Evolutionary conservation across 768 basidiomycete species (phyloP).

Genomic region (Candolleomyces efflorescens): DNA sequence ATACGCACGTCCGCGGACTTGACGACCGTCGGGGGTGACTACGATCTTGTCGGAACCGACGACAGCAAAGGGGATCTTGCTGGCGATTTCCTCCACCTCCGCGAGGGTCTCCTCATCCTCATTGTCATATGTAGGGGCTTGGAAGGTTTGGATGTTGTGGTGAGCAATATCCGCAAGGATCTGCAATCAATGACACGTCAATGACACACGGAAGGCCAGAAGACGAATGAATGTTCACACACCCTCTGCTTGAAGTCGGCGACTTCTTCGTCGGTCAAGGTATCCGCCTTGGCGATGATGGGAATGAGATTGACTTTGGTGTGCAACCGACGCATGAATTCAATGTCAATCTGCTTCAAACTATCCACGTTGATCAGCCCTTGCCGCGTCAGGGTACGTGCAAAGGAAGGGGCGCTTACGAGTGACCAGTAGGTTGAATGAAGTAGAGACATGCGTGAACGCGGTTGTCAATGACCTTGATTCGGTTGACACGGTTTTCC

Average conservation of each 20-base stretch:
- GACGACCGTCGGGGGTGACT: conserved; percentile 78
- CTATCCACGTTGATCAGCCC: conserved; percentile 34
- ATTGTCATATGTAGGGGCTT: conserved; percentile 95
- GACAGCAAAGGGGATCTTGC: conserved; percentile 98
- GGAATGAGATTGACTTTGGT: conserved; percentile 98
- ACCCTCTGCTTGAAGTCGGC: conserved; percentile 90
- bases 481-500: conserved; percentile 96
- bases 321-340: conserved; percentile 97
- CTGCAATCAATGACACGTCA: conserved; percentile 32
- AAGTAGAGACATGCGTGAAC: conserved; percentile 99
- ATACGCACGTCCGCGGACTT: conserved; percentile 92
- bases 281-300: conserved; percentile 97
- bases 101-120: conserved; percentile 98
- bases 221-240: conserved; percentile 18
- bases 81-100: conserved; percentile 95
- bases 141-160: conserved; percentile 97
- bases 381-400: background rate
- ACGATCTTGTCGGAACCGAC: conserved; percentile 91
- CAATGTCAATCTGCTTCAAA: conserved; percentile 96
- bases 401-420: conserved; percentile 58
- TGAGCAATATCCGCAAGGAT: conserved; percentile 90
- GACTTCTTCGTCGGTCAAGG: conserved; percentile 95
- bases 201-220: background rate
- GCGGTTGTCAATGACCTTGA: conserved; percentile 92
- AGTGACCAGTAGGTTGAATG: conserved; percentile 97